Percentiles rank a stretch among this genome's conserved stretches.
phyloP scores from a whole-genome alignment of 192 early-diverging fungal species.

The Powellomyces hirtus region DNA sequence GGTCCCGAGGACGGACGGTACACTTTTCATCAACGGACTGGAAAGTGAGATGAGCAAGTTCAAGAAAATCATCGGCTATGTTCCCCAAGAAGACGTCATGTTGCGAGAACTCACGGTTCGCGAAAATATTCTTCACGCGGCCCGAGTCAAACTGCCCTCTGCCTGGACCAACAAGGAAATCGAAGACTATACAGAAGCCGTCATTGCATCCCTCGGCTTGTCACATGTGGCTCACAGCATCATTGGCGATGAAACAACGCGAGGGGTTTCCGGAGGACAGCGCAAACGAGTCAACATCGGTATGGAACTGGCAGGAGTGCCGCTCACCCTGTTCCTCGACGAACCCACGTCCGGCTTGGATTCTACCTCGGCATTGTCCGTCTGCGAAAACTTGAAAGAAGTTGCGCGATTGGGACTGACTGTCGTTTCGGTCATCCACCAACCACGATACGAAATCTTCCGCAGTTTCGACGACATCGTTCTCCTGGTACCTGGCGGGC shows the following conservation, averaged over 20 bases:
- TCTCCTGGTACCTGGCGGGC: constrained; percentile 67
- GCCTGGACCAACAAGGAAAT: constrained; percentile 30
- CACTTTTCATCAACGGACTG: constrained; percentile 55
- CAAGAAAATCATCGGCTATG: constrained; percentile 71
- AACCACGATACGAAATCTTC: constrained; percentile 62
- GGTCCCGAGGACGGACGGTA: constrained; percentile 50
- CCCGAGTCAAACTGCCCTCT: constrained; percentile 58
- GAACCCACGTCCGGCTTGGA: constrained; percentile 71
- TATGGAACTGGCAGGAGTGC: constrained; percentile 64
- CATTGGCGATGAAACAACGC: constrained; percentile 60
- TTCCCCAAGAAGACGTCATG: constrained; percentile 67
- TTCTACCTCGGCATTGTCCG: constrained; percentile 61
- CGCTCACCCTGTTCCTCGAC: constrained; percentile 65
- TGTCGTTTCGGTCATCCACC: constrained; percentile 72
- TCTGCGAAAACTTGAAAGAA: constrained; percentile 51
- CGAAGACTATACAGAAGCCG: constrained; percentile 29
- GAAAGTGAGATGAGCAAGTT: constrained; percentile 57
- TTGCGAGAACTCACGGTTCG: constrained; percentile 66
- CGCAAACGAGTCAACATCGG: constrained; percentile 77
- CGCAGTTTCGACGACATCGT: constrained; percentile 68
- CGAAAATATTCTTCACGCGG: constrained; percentile 64
- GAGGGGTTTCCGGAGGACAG: constrained; percentile 73
- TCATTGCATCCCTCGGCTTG: constrained; percentile 7
- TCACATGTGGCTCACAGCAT: constrained; percentile 48
- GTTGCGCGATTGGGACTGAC: constrained; percentile 58